A percentile compares a stretch with the other conserved stretches of the same genome.
Conservation (phyloP, 441 rosid genomes). For the Capsella rubella region DNA sequence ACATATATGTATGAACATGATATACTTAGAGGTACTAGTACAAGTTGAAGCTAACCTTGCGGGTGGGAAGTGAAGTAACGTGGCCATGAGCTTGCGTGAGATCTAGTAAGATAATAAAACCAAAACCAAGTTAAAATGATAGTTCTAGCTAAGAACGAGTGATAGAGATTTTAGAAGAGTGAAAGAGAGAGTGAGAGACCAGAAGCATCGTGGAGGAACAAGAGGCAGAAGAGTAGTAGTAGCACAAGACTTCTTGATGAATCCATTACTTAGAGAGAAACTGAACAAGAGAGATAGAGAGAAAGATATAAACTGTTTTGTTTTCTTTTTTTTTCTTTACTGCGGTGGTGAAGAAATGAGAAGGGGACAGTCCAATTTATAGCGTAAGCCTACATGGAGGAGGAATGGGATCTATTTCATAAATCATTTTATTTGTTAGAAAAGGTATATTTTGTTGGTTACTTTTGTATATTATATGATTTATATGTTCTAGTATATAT, state of each 20-base stretch:
- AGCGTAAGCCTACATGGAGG: conserved; percentile 10
- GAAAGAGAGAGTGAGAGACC: conserved; percentile 32
- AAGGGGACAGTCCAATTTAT: conserved; percentile 35
- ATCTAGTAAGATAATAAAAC: conserved; percentile 34
- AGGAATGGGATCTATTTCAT: neutral
- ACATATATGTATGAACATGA: too few species aligned
- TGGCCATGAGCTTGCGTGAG: conserved; percentile 39
- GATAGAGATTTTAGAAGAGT: neutral
- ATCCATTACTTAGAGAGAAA: conserved; percentile 22
- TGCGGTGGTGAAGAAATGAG: conserved; percentile 26
- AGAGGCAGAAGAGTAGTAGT: conserved; percentile 44
- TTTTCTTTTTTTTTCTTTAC: neutral
- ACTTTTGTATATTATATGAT: neutral
- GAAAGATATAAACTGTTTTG: neutral
- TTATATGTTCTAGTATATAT: too few species aligned
- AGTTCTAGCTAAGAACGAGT: neutral
- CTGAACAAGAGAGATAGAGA: neutral
- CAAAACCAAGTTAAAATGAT: neutral
- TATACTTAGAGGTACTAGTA: too few species aligned
- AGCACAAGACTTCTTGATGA: conserved; percentile 30
- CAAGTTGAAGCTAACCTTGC: conserved; percentile 54
- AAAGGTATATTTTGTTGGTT: neutral
- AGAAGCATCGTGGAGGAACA: conserved; percentile 49
- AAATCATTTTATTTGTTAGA: neutral
- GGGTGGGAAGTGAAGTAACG: conserved; percentile 37